A percentile compares a stretch with the other conserved stretches of the same genome.
Evolutionary conservation across 176 grass and related monocot genomes (phyloP).

Genomic region (Carex kokanica): DNA sequence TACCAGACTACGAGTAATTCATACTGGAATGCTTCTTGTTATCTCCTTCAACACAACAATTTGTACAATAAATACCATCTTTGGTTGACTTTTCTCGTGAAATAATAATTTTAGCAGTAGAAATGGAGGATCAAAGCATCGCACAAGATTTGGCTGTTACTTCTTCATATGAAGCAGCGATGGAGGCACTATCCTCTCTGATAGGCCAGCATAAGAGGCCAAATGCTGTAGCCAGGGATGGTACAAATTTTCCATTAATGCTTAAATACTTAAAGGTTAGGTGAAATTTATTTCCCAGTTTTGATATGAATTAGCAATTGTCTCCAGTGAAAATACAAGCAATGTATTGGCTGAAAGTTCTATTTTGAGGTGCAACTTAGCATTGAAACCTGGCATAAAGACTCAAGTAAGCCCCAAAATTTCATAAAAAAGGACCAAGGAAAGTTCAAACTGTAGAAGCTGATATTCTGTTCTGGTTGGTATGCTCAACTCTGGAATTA

Average conservation of each 20-base stretch:
- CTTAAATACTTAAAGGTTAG: slow-evolving; percentile 39
- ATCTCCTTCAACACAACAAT: not conserved
- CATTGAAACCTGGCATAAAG: not conserved
- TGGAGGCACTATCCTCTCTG: slow-evolving; percentile 41
- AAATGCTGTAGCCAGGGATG: not conserved
- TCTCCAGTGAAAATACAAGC: not conserved
- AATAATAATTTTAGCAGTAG: not conserved
- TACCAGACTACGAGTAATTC: not conserved
- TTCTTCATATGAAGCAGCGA: slow-evolving; percentile 46
- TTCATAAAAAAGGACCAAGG: not conserved
- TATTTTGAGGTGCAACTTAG: not conserved
- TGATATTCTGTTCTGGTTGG: not conserved
- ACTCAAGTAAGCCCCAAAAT: not conserved
- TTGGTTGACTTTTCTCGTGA: not conserved
- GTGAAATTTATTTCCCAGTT: not conserved
- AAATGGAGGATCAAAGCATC: slow-evolving; percentile 27
- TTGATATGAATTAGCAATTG: slow-evolving; percentile 1
- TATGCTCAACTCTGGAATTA: not conserved
- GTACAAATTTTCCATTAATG: slow-evolving; percentile 26
- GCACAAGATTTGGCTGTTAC: slow-evolving; percentile 20
- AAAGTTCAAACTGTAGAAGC: not conserved
- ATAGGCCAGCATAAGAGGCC: slow-evolving; percentile 29
- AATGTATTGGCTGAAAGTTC: not conserved
- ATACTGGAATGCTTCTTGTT: not conserved
- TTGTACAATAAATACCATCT: not conserved